A percentile compares a stretch with the other conserved stretches of the same genome.
Conservation (phyloP, 2,329 filamentous ascomycete species). For the Aspergillus fumigatiaffinis region DNA sequence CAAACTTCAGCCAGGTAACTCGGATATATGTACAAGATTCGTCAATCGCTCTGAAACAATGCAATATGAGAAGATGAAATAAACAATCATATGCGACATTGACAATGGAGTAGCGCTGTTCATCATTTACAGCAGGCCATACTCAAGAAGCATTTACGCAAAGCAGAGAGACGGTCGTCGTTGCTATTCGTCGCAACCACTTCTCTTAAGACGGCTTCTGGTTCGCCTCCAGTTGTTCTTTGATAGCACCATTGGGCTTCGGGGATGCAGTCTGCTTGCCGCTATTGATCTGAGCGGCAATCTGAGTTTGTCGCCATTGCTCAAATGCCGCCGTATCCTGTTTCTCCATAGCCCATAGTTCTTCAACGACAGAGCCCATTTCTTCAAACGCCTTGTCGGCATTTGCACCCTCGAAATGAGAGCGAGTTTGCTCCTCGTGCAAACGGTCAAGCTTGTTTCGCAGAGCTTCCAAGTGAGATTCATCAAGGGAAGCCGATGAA, state of each 20-base stretch:
- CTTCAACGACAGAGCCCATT: constrained; percentile 43
- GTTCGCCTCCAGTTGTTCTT: background rate
- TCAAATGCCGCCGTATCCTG: constrained; percentile 44
- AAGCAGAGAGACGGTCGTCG: background rate
- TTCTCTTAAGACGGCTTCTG: constrained; percentile 1
- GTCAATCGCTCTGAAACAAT: background rate
- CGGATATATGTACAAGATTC: background rate
- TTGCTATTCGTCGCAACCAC: background rate
- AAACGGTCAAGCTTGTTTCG: constrained; percentile 42
- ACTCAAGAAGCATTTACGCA: background rate
- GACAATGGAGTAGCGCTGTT: background rate
- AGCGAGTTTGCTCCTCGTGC: constrained; percentile 39
- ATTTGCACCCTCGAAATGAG: constrained; percentile 36
- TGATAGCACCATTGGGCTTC: constrained; percentile 4
- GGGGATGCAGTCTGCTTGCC: constrained; percentile 24
- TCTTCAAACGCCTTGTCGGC: constrained; percentile 41
- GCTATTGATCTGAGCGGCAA: constrained; percentile 45
- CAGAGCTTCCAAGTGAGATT: constrained; percentile 44
- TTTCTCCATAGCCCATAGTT: constrained; percentile 40
- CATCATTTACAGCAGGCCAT: background rate
- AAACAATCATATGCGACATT: background rate
- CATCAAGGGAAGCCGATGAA: constrained; percentile 31
- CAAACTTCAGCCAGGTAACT: background rate
- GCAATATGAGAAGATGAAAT: background rate
- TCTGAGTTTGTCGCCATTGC: constrained; percentile 42